A percentile compares a stretch with the other conserved stretches of the same genome.
These are phyloP conservation scores for Glaciozyma antarctica DNA, from an alignment of 768 basidiomycete species.

Conservation along the genomic window DNA sequence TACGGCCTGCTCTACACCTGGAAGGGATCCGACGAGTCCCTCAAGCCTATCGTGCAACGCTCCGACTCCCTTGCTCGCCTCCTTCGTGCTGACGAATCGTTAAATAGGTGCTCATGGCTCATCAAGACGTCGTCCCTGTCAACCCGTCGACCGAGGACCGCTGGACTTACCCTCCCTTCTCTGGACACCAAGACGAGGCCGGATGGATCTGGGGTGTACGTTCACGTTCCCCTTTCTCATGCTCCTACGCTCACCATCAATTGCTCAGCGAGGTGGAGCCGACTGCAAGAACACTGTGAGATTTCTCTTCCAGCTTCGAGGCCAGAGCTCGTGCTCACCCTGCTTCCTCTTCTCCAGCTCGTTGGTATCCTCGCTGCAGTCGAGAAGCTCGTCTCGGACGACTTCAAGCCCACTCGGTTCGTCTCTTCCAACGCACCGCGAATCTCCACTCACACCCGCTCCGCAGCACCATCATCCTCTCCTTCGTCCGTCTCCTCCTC, in stretches of 20 bases:
- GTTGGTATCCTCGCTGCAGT: constrained; percentile 42
- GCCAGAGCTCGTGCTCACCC: neutral
- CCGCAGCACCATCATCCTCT: constrained; percentile 36
- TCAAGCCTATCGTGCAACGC: constrained; percentile 55
- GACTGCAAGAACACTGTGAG: constrained; percentile 26
- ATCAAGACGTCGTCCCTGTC: constrained; percentile 30
- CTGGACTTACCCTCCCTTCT: constrained; percentile 29
- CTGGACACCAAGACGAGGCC: constrained; percentile 11
- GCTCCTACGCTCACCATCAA: neutral
- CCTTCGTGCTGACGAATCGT: neutral
- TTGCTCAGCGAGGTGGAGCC: constrained; percentile 4
- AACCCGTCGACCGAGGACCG: constrained; percentile 2
- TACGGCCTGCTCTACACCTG: constrained; percentile 67
- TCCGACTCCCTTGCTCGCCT: neutral
- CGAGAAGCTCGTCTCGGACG: constrained; percentile 55
- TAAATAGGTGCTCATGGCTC: constrained; percentile 21
- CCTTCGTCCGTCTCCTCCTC: constrained; percentile 18
- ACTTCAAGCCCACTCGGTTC: constrained; percentile 56
- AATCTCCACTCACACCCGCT: neutral
- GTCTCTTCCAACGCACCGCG: constrained; percentile 33
- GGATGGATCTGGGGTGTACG: constrained; percentile 29
- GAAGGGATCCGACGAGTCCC: constrained; percentile 52
- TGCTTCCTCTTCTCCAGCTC: constrained; percentile 2
- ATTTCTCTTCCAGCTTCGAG: neutral
- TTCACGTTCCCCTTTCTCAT: neutral